Evolutionary conservation across 139 green algal species (phyloP), one percentile per base, ranked within the genome.

Genomic region (Chlorella vulgaris): DNA sequence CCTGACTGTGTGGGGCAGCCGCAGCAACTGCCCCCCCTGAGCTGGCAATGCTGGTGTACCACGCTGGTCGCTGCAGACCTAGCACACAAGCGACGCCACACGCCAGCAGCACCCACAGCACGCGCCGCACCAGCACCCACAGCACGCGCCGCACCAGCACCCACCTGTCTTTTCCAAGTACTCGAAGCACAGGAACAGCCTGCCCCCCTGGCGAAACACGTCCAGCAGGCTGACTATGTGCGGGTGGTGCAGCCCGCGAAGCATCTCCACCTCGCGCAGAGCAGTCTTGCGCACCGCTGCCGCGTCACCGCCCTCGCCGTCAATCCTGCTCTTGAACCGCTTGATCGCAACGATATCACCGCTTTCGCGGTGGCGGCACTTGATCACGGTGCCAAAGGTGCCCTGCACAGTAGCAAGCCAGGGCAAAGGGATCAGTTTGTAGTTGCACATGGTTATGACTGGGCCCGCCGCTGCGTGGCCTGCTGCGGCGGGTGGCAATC

Each of bases 171-270:
- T 65, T 66, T 97, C 91, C 38, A 98, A 87, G 62, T 94, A 97
- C 85, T 98, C 95, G 76, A 98, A 98, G 31, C 98, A 94, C 69
- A 98, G 84, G 85, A 96, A 96, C 83, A 98, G 87, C 62, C 94
- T 94, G 36, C 91, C 86, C 42, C 96, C 93, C 19, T 91, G 71
- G 15, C 89, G 71, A 83, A 98, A 98, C 0, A 90, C 93, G 74
- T 98, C 95, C 86, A 96, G 93, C 39, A 98, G 85, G 43, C 83
- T 91, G 6, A 98, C 94, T 26, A 98, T 93, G 85, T 98, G 96
- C 10, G 90, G 83, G 65, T 96, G 94, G 24, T 86, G 86, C 40
- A 80, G 53, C 24, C 42, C 36, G 53, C 53, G 55, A 33, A 98
- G 85, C 88, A 96, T 90, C 76, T 94, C 94, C 36, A 97, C 92